Conservation (phyloP, 2,329 filamentous ascomycete genomes). For the Metarhizium sp. region DNA sequence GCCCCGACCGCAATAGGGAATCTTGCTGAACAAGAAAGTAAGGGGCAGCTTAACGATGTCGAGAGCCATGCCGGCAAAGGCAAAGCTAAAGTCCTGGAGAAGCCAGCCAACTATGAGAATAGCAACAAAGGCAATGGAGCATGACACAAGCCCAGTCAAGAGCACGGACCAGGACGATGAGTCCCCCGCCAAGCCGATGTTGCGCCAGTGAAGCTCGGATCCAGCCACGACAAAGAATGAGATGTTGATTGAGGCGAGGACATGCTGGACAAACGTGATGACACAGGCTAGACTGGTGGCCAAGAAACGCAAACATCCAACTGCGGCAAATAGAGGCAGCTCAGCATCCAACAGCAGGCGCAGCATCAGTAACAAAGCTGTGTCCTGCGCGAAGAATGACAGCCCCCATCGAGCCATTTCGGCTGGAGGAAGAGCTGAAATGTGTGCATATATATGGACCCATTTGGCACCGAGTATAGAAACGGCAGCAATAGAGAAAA, state of each 20-base stretch:
- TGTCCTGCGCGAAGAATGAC: constrained; percentile 26
- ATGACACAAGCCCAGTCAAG: constrained; percentile 16
- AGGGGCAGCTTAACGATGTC: constrained; percentile 13
- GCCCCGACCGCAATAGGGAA: constrained; percentile 5
- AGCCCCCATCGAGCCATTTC: constrained; percentile 21
- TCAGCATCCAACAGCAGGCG: constrained; percentile 19
- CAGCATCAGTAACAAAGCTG: constrained; percentile 20
- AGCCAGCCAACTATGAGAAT: constrained; percentile 11
- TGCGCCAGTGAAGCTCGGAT: constrained; percentile 20
- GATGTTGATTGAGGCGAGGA: constrained; percentile 15
- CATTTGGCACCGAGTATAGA: constrained; percentile 21
- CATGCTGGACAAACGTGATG: constrained; percentile 13
- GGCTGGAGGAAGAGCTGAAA: constrained; percentile 18
- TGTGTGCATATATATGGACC: constrained; percentile 22
- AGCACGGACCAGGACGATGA: constrained; percentile 15
- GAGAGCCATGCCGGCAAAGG: constrained; percentile 10
- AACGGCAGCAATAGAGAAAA: constrained; percentile 22
- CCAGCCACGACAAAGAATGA: constrained; percentile 22
- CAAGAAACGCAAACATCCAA: constrained; percentile 12
- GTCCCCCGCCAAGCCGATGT: constrained; percentile 16
- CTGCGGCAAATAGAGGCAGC: constrained; percentile 8
- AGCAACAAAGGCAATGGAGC: constrained; percentile 5
- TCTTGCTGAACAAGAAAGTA: constrained; percentile 7
- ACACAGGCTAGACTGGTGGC: constrained; percentile 10
- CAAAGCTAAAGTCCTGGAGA: constrained; percentile 14